Percentiles rank a stretch among this genome's conserved stretches.
Evolutionary conservation across 352 stramenopile species (phyloP).

Genomic region (Globisporangium splendens): DNA sequence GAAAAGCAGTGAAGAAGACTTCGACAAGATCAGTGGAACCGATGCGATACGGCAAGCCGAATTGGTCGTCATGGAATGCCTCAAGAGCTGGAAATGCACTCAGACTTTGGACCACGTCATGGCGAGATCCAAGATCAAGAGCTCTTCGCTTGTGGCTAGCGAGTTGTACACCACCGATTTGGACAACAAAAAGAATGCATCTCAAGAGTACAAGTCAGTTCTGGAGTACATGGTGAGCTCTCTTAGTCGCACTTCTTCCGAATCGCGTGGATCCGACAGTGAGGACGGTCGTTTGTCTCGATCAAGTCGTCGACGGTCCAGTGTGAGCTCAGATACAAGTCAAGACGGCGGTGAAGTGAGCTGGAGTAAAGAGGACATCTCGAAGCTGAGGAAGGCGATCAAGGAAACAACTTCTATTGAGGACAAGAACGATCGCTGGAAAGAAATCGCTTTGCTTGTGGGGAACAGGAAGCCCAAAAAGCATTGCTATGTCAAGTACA

Average conservation of each 20-base stretch:
- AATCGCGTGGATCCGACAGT: not conserved
- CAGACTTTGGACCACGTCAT: constrained; percentile 56
- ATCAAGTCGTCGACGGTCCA: constrained; percentile 12
- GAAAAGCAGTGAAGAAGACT: constrained; percentile 17
- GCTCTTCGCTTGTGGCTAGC: constrained; percentile 27
- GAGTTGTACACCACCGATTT: constrained; percentile 55
- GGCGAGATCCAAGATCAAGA: constrained; percentile 20
- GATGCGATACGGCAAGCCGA: constrained; percentile 62
- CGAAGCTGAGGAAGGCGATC: constrained; percentile 61
- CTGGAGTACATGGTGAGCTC: constrained; percentile 46
- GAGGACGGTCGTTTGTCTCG: not conserved
- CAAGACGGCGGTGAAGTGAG: constrained; percentile 11
- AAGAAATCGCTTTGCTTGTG: constrained; percentile 54
- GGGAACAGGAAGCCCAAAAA: constrained; percentile 70
- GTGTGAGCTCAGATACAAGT: constrained; percentile 18
- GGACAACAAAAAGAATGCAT: constrained; percentile 38
- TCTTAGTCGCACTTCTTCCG: not conserved
- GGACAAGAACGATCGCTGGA: constrained; percentile 77
- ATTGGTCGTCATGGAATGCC: constrained; percentile 66
- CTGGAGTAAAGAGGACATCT: constrained; percentile 61
- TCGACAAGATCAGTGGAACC: constrained; percentile 4
- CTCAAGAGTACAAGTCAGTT: constrained; percentile 19
- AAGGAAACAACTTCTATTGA: constrained; percentile 56
- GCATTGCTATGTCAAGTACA: constrained; percentile 85
- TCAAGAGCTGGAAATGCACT: constrained; percentile 54